Evolutionary conservation across 495 filamentous ascomycete genomes (phyloP), one percentile per base, ranked within the genome.

Genomic region (Niebla homalea): DNA sequence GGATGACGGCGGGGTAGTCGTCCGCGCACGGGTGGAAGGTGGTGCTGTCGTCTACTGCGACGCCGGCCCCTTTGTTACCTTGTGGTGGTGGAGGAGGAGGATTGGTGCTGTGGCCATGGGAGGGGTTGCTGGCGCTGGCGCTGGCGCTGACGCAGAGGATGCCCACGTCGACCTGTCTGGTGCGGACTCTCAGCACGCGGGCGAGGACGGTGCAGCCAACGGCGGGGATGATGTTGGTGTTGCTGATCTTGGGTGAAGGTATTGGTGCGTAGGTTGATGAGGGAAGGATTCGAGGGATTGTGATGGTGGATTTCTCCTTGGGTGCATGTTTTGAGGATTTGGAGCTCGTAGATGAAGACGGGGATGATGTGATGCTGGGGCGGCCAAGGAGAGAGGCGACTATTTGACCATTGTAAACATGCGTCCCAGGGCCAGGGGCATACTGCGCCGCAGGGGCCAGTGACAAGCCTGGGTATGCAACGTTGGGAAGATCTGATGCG

Each of bases 181-280:
- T 82, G 57, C 81, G 83, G 45, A 94, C 86, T 32, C 92, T 79
- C 21, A 83, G 84, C 18, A 98, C 85, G 26, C 83, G 77, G 49
- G 84, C 86, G n/a, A 96, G 70, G 36, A 96, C 85, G 18, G 77
- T 72, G 50, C 80, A 82, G 57, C 82, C 79, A 11, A 95, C 85
- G 32, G 84, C 77, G 3, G 90, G 90, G 4, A 95, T 70, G 16
- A 86, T 78, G 62, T 87, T 85, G 43, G 64, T 79, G 65, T 69
- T 76, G 63, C 60, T 70, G 59, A 57, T 64, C 11, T 56, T 52
- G n/a, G 51, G 51, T 3, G 50, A 48, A 4, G 56, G 40, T 40
- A 42, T 63, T 22, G 59, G 52, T 3, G 60, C 63, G 50, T 64
- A 60, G 14, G 71, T 60, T 7, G 68, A 67, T 62, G 64, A 22